Percentiles rank a stretch among this genome's conserved stretches.
phyloP scores from a whole-genome alignment of 2,329 filamentous ascomycete species.

The Colletotrichum spaethianum region DNA sequence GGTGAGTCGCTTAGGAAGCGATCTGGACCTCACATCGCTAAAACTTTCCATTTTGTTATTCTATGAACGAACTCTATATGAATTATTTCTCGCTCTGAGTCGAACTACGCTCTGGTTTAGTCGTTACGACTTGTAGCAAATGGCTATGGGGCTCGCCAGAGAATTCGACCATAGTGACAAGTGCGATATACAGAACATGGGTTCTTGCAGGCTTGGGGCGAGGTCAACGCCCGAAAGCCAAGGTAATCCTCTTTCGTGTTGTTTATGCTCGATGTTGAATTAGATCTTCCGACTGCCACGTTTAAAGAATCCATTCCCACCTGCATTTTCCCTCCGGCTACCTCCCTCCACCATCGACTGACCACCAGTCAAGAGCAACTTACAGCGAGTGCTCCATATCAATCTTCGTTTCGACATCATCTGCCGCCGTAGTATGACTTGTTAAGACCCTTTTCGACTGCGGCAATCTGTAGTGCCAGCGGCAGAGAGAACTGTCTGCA shows the following conservation, averaged over 20 bases:
- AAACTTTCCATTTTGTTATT: no score
- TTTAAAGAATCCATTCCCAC: neutral
- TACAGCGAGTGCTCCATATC: no score
- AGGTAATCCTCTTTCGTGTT: neutral
- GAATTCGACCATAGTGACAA: neutral
- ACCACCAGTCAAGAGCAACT: neutral
- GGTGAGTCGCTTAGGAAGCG: neutral
- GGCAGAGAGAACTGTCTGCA: slow-evolving; percentile 53
- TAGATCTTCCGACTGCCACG: neutral
- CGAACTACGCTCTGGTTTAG: no score
- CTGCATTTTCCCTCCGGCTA: no score
- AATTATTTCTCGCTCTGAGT: no score
- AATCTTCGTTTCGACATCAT: neutral
- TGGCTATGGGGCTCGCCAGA: neutral
- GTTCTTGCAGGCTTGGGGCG: neutral
- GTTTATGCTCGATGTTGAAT: neutral
- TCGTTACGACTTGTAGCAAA: neutral
- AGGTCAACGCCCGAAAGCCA: no score
- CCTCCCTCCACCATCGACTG: no score
- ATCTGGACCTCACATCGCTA: no score
- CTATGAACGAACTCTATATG: no score
- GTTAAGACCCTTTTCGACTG: slow-evolving; percentile 47
- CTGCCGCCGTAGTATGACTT: neutral
- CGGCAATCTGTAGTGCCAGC: slow-evolving; percentile 57
- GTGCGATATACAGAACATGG: neutral